These are phyloP conservation scores for Tephrocybe sp. DNA, from an alignment of 768 basidiomycete species.

Conservation along the genomic window DNA sequence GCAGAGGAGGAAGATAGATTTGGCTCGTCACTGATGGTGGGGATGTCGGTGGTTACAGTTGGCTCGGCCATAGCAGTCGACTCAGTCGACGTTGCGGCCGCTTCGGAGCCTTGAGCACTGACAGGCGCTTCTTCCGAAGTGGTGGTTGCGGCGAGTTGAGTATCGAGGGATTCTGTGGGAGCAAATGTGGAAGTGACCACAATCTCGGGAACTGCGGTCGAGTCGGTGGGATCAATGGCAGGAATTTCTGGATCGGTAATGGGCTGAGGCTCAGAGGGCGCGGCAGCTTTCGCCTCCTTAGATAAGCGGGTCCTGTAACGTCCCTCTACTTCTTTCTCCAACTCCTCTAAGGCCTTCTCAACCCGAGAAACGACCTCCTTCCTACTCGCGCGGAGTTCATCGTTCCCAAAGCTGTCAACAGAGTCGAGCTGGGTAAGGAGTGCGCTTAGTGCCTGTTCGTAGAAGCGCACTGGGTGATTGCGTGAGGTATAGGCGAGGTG, in stretches of 20 bases:
- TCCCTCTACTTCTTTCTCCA: slow-evolving; percentile 50
- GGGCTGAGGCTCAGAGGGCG: slow-evolving; percentile 1
- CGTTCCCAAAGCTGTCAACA: slow-evolving; percentile 61
- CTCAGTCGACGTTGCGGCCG: background rate
- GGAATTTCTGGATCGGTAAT: background rate
- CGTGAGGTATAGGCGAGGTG: slow-evolving; percentile 54
- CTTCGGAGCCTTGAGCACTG: background rate
- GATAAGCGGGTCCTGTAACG: slow-evolving; percentile 31
- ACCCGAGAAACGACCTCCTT: slow-evolving; percentile 56
- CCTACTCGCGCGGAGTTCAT: slow-evolving; percentile 46
- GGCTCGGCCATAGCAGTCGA: background rate
- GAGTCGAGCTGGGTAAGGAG: slow-evolving; percentile 60
- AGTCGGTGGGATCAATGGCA: background rate
- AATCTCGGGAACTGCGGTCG: background rate
- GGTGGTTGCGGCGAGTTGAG: background rate
- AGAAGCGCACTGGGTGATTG: slow-evolving; percentile 62
- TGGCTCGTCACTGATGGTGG: background rate
- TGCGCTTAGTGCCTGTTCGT: slow-evolving; percentile 58
- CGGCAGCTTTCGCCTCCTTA: slow-evolving; percentile 21
- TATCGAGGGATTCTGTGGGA: background rate
- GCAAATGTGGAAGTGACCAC: background rate
- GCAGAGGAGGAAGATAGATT: slow-evolving; percentile 16
- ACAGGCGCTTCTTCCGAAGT: background rate
- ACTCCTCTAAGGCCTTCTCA: slow-evolving; percentile 53
- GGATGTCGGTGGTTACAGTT: background rate